phyloP scores from a whole-genome alignment of 495 filamentous ascomycete genomes.

The Emericellopsis terricola region DNA sequence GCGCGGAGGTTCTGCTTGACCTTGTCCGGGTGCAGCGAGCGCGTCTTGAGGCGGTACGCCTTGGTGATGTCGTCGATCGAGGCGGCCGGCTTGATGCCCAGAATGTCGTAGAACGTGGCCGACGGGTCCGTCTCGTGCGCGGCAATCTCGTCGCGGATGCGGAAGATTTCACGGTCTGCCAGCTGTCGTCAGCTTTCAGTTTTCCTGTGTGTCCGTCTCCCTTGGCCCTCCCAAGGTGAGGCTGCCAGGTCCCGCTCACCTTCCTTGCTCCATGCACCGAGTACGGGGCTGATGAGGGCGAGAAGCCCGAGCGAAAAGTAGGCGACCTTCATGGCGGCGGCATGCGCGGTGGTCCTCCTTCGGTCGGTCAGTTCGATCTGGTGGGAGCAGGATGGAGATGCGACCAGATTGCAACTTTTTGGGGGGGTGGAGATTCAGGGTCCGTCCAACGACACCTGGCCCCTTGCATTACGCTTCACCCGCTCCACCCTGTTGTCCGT shows the following conservation, averaged over 20 bases:
- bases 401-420: no score
- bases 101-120: slow-evolving; percentile 88
- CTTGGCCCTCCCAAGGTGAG: no score
- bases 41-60: slow-evolving; percentile 76
- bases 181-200: not conserved
- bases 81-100: slow-evolving; percentile 54
- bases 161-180: slow-evolving; percentile 93
- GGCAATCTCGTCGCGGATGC: slow-evolving; percentile 69
- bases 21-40: slow-evolving; percentile 82
- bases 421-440: no score
- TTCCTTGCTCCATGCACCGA: slow-evolving; percentile 70
- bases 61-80: slow-evolving; percentile 81
- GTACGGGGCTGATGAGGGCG: slow-evolving; percentile 38
- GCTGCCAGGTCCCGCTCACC: no score
- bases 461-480: no score
- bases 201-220: no score
- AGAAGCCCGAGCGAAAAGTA: slow-evolving; percentile 35
- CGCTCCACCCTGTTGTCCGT: no score
- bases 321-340: slow-evolving; percentile 32
- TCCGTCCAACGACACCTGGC: no score
- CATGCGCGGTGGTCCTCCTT: no score
- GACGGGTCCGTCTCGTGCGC: slow-evolving; percentile 50
- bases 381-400: no score
- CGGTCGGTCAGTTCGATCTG: no score
- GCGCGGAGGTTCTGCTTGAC: slow-evolving; percentile 67